These are phyloP conservation scores for Ustilago crameri DNA, from an alignment of 1,284 basidiomycete species.

Conservation along the genomic window DNA sequence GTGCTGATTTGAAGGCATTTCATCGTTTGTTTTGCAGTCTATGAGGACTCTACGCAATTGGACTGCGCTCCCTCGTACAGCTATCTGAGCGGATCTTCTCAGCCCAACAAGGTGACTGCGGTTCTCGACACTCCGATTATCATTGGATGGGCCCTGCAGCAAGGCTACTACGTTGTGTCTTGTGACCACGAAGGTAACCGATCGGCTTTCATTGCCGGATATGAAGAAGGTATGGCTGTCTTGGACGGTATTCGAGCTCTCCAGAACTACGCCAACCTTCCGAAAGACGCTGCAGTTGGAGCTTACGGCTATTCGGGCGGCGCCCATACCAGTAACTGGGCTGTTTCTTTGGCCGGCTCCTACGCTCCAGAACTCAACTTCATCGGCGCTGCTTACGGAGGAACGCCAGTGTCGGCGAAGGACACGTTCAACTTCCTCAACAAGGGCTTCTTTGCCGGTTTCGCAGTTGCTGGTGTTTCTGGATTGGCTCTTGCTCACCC, in stretches of 20 bases:
- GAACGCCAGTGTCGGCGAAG: conserved; percentile 52
- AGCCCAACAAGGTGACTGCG: conserved; percentile 28
- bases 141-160: conserved; percentile 48
- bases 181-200: conserved; percentile 58
- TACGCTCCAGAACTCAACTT: conserved; percentile 61
- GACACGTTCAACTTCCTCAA: conserved; percentile 47
- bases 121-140: conserved; percentile 39
- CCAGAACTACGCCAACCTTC: conserved; percentile 27
- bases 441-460: conserved; percentile 47
- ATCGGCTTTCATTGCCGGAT: conserved; percentile 52
- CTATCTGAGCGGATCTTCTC: conserved; percentile 17
- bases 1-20: too few species aligned
- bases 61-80: conserved; percentile 54
- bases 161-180: conserved; percentile 61
- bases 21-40: conserved; percentile 6
- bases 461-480: conserved; percentile 52
- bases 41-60: conserved; percentile 48
- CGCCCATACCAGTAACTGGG: conserved; percentile 56
- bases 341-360: conserved; percentile 20
- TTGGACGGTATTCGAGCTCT: conserved; percentile 57
- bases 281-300: conserved; percentile 32
- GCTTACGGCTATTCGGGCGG: conserved; percentile 59
- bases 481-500: conserved; percentile 44
- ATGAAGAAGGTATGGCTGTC: conserved; percentile 48
- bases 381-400: conserved; percentile 57